Evolutionary conservation across 2,329 filamentous ascomycete species (phyloP), one percentile per base, ranked within the genome.

Genomic region (Cladophialophora immunda): DNA sequence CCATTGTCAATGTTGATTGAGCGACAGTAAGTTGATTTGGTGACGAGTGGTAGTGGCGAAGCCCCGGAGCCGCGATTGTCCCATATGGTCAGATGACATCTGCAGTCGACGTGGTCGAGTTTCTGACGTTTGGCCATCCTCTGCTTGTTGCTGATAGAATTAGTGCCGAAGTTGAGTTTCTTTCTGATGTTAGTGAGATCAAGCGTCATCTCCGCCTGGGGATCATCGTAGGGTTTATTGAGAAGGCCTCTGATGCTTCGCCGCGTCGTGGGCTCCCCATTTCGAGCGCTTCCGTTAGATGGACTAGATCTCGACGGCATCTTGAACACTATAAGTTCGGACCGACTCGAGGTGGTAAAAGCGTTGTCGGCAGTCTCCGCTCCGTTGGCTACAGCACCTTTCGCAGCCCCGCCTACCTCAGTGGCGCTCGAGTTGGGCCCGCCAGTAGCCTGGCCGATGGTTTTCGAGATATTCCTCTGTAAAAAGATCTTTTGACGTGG

Each of bases 51-150:
- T 15, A 64, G 38, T 5, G 36, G 29, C 7, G 59, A n/a, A n/a
- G n/a, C n/a, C n/a, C n/a, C 56, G 60, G 11, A 47, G 13, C 69
- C 63, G 30, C 71, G 66, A 59, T 71, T 73, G 58, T 73, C 71
- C 71, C 71, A 73, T 22, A 73, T 58, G 9, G 71, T 71, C 58
- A 73, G 56, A 60, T 69, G 68, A 41, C 70, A 71, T 27, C 60
- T 60, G 62, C 71, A 73, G 52, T 62, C 61, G 30, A 70, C 53
- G 9, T 25, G 34, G 15, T 71, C 65, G 9, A 61, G 59, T 61
- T 69, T 71, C 30, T 58, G 64, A 4, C 69, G 65, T 59, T 73
- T 71, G 5, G 58, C 45, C 17, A 68, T 55, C 54, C 58, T 62
- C 27, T 68, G 58, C 19, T 25, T 38, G 2, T 68, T 60, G 9